Evolutionary conservation across 202 grass and related monocot genomes (phyloP).

Genomic region (Carex arenaria): DNA sequence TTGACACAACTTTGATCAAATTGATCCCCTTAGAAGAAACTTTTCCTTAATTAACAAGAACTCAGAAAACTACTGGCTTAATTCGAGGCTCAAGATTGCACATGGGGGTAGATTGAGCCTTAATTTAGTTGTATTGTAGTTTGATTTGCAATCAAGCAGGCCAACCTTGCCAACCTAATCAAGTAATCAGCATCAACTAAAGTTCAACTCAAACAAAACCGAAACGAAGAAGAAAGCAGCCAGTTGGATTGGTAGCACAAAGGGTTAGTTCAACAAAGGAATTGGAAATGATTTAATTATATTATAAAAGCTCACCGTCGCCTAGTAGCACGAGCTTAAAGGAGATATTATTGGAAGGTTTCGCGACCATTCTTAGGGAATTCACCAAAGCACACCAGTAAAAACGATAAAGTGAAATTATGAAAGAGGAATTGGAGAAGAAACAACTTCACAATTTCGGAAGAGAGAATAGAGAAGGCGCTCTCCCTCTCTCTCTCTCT

Average conservation of each 20-base stretch:
- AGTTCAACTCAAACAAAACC: neutral
- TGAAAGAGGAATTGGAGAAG: neutral
- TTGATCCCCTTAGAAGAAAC: neutral
- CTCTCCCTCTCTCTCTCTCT: neutral
- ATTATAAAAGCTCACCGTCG: conserved; percentile 29
- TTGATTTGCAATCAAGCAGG: neutral
- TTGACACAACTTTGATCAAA: neutral
- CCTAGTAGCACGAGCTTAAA: conserved; percentile 76
- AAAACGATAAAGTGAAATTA: neutral
- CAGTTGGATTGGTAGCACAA: neutral
- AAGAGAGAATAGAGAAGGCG: neutral
- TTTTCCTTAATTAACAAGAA: neutral
- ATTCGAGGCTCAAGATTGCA: neutral
- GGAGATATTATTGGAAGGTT: conserved; percentile 23
- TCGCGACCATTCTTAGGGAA: conserved; percentile 32
- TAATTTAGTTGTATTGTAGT: neutral
- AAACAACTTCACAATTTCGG: neutral
- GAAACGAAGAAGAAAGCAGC: neutral
- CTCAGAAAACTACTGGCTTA: neutral
- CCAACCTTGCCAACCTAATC: neutral
- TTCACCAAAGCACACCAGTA: neutral
- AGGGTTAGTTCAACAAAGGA: neutral
- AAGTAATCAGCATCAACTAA: neutral
- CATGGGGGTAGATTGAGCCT: neutral
- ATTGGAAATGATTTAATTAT: neutral